Conservation (phyloP, 805 yeast species). For the Yarrowia porcina region DNA sequence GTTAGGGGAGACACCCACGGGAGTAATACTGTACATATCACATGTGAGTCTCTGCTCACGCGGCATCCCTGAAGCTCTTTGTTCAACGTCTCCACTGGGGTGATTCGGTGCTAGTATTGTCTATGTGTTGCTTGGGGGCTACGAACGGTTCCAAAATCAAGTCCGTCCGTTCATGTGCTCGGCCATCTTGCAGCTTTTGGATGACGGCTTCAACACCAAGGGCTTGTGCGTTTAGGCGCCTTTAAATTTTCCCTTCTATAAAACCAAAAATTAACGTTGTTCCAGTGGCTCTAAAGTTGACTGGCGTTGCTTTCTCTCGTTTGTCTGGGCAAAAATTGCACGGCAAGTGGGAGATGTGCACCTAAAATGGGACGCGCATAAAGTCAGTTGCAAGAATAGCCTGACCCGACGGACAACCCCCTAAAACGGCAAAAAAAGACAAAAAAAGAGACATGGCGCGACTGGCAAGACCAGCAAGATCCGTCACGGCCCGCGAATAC, state of each 20-base stretch:
- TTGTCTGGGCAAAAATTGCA: conserved; percentile 7
- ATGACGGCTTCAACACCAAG: background rate
- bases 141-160: too few species aligned
- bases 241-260: background rate
- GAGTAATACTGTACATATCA: conserved; percentile 1
- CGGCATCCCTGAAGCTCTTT: background rate
- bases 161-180: too few species aligned
- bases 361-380: conserved; percentile 6
- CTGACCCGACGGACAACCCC: background rate
- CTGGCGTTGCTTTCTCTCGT: conserved; percentile 13
- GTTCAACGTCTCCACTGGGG: background rate
- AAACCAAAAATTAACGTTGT: background rate
- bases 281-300: background rate
- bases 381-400: background rate
- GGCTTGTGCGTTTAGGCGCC: conserved; percentile 7
- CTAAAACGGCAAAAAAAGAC: background rate
- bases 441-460: conserved; percentile 1
- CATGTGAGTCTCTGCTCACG: conserved; percentile 2
- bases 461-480: background rate
- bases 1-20: conserved; percentile 14
- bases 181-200: background rate
- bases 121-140: background rate
- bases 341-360: background rate
- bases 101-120: background rate
- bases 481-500: background rate